Evolutionary conservation across 768 basidiomycete species (phyloP), one percentile per base, ranked within the genome.

Genomic region (Kwoniella pini): DNA sequence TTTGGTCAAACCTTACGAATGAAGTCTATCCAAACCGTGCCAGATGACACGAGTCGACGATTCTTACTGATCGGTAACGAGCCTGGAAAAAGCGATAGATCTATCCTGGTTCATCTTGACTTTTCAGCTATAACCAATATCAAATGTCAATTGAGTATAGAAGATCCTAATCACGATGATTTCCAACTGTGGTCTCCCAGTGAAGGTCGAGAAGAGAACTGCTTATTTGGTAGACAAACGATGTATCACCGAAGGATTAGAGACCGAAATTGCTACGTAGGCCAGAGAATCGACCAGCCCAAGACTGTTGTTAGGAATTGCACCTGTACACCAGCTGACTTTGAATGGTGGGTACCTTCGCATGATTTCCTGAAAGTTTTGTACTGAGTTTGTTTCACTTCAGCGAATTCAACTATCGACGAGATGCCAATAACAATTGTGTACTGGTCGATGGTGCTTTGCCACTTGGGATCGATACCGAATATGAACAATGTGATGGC

Each of bases 171-270:
- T 17, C 80, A 87, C 38, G 94, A 97, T 72, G 96, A 99, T 80
- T 98, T 98, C 74, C 94, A 98, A 75, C 80, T 96, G 1, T 98
- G 96, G 96, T 92, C 89, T 74, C 96, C 95, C 0, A 90, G 89
- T 59, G 88, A 94, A 72, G 87, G 86, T 45, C 85, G 96, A n/a
- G 80, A 84, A 31, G 93, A 98, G 72, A 81, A 81, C 7, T 99
- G 96, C 79, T 80, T 98, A 26, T 99, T 98, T 66, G 96, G 96
- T 21, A 84, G 89, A 60, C 89, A 91, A 84, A 91, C 89, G 0
- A 80, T 89, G n/a, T 98, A 94, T 74, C 90, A 94, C 75, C 90
- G 96, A 12, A 86, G 95, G 19, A 82, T 84, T 30, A 85, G 95
- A 5, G 82, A 90, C 26, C 81, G 82, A 0, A 87, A 90, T 63